A percentile compares a stretch with the other conserved stretches of the same genome.
Evolutionary conservation across 345 rosid genomes (phyloP).

Genomic region (Camelina neglecta): DNA sequence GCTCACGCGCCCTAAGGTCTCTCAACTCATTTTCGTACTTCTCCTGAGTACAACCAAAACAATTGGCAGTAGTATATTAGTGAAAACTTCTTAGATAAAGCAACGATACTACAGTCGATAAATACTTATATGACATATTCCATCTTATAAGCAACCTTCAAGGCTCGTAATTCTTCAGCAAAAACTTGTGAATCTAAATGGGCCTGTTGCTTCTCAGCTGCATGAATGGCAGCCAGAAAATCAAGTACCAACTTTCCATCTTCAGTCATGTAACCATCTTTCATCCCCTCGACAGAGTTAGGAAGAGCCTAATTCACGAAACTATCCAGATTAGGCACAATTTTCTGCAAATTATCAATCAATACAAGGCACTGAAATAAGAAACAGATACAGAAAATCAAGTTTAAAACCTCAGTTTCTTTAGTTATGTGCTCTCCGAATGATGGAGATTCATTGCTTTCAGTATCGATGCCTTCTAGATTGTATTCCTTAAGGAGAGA

Average conservation of each 20-base stretch:
- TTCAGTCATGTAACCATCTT: slow-evolving; percentile 56
- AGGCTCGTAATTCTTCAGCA: slow-evolving; percentile 66
- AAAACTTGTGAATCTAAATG: slow-evolving; percentile 82
- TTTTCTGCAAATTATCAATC: slow-evolving; percentile 18
- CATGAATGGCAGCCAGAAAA: slow-evolving; percentile 89
- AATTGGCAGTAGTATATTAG: background rate
- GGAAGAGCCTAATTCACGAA: slow-evolving; percentile 55
- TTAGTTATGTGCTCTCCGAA: slow-evolving; percentile 38
- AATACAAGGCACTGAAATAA: slow-evolving; percentile 24
- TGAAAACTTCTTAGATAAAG: slow-evolving; percentile 15
- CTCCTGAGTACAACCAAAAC: slow-evolving; percentile 58
- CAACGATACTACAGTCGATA: background rate
- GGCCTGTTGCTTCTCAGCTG: slow-evolving; percentile 90
- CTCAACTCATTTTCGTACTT: slow-evolving; percentile 87
- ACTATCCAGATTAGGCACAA: slow-evolving; percentile 28
- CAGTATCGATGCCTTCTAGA: slow-evolving; percentile 56
- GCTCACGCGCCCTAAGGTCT: slow-evolving; percentile 89
- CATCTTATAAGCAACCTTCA: slow-evolving; percentile 60
- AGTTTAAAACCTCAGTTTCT: slow-evolving; percentile 53
- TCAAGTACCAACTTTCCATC: slow-evolving; percentile 82
- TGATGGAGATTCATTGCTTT: slow-evolving; percentile 40
- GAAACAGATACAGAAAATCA: slow-evolving; percentile 2
- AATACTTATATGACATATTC: slow-evolving; percentile 24
- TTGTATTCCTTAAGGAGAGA: slow-evolving; percentile 80
- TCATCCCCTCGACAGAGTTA: slow-evolving; percentile 58